Evolutionary conservation across 768 basidiomycete genomes (phyloP), one percentile per base, ranked within the genome.

Genomic region (Lactifluus rugatus): DNA sequence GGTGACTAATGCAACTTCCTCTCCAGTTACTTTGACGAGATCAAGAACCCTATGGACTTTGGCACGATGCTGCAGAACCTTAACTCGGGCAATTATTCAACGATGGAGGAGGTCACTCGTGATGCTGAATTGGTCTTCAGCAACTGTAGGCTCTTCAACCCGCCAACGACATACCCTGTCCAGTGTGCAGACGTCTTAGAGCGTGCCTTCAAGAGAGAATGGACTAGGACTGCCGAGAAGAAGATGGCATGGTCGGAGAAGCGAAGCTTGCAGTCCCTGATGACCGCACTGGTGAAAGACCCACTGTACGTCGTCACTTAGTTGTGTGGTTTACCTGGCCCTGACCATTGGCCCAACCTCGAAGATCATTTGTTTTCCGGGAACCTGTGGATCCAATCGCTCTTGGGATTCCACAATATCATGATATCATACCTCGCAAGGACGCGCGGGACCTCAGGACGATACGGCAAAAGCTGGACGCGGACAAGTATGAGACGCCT

Each of bases 81-180:
- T 59, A 75, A 78, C 39, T 73, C 80, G 52, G 80, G 77, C 49
- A 75, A 79, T 65, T 99, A 98, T 69, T 63, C 73, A 13, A 85
- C 81, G 2, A 90, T 93, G 85, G 91, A 88, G 52, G 82, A 84
- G 0, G 86, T 98, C 60, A 82, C 78, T 56, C 78, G 77, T 61
- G 94, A 97, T 65, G 74, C 89, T 52, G 83, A 89, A 53, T 81
- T 94, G 5, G 81, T 96, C 48, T 86, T 96, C 67, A 76, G 71
- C 68, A 99, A 99, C 66, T 97, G 94, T 70, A 84, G 91, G 32
- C 78, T 83, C 64, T 99, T 98, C 78, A 99, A 99, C 66, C 88
- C 89, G 17, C 81, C 85, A 5, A 81, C 76, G 19, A 90, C 91
- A 0, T 85, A 81, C 61, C 87, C 91, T 3, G 76, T 81, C 48